Base-by-base conservation (phyloP, 768 basidiomycete genomes). In the Amanita pallidorosea region DNA sequence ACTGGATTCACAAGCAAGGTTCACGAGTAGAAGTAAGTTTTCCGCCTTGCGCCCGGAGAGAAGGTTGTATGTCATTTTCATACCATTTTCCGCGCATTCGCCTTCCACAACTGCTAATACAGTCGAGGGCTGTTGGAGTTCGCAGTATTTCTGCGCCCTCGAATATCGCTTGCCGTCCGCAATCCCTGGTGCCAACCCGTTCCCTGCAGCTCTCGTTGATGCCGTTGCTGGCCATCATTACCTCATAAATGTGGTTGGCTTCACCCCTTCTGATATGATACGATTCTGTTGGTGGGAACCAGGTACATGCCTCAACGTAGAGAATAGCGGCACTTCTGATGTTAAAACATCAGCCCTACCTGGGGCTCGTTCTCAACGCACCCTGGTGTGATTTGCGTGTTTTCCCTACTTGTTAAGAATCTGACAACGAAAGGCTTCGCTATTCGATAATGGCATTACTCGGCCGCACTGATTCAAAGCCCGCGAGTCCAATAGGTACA, bases 1-100 rank as follows among this genome's bases (percentile, higher is more conserved):
- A 80, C 56, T 80, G 78, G 78, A 62, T 68, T 22, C 69, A 73
- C 60, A 74, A 29, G 8, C 29, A 29, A 29, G 29, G 29, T 29
- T 9, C 29, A 2, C 56, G 61, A 18, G 17, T 2, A 11, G 2
- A 41, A 41, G 8, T 18, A 6, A 9, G 18, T 41, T 18, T 4
- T 40, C 40, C 40, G 18, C 40, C 40, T 20, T 7, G 3, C 15
- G 6, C n/a, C 20, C 1, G 38, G 20, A 5, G 18, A 40, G 18
- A 40, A 20, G 20, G n/a, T 40, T 4, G 11, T 22, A 11, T 17
- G n/a, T 6, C 17, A 7, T 20, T 18, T 20, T 15, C 18, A 20
- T 13, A 22, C 38, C 2, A 12, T 18, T 2, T 41, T 41, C 40
- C 18, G 33, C 33, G 33, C 33, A 33, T 33, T 13, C 5, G 3